These are phyloP conservation scores for Saturnispora sanitii DNA, from an alignment of 805 yeast species.

Conservation along the genomic window DNA sequence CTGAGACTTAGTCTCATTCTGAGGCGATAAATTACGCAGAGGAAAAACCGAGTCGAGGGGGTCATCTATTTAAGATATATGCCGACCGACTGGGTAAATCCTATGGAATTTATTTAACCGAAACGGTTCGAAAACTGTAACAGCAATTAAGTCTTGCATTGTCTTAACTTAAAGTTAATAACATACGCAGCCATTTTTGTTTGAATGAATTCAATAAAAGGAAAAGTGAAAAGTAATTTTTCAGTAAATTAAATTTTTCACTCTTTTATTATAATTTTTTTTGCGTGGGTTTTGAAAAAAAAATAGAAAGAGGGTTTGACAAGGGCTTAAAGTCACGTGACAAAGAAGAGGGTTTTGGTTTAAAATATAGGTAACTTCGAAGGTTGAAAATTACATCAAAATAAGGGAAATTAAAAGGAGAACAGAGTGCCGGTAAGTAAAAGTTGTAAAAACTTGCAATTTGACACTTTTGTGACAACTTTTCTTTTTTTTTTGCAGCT, in stretches of 20 bases:
- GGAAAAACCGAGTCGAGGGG: conserved; percentile 26
- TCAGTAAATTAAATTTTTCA: neutral
- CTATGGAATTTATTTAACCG: conserved; percentile 28
- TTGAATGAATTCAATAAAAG: conserved; percentile 3
- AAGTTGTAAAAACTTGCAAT: too few relatives aligned
- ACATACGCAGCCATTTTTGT: conserved; percentile 23
- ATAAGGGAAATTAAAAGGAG: too few relatives aligned
- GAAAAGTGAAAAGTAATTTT: neutral
- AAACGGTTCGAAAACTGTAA: conserved; percentile 12
- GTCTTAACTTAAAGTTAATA: neutral
- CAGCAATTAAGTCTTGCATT: conserved; percentile 1
- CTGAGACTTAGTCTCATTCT: conserved; percentile 25
- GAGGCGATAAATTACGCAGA: conserved; percentile 22
- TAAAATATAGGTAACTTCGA: too few relatives aligned
- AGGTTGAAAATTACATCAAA: neutral
- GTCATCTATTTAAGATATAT: neutral
- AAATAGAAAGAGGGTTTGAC: neutral
- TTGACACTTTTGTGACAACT: too few relatives aligned
- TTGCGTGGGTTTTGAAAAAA: neutral
- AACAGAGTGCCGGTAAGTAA: too few relatives aligned
- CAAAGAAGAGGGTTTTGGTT: neutral
- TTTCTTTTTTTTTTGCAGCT: too few relatives aligned
- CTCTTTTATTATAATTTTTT: neutral
- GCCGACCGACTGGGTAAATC: conserved; percentile 17
- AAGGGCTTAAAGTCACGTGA: neutral